Evolutionary conservation across 176 grass and related monocot species (phyloP).

Genomic region (Tuctoria greenei): DNA sequence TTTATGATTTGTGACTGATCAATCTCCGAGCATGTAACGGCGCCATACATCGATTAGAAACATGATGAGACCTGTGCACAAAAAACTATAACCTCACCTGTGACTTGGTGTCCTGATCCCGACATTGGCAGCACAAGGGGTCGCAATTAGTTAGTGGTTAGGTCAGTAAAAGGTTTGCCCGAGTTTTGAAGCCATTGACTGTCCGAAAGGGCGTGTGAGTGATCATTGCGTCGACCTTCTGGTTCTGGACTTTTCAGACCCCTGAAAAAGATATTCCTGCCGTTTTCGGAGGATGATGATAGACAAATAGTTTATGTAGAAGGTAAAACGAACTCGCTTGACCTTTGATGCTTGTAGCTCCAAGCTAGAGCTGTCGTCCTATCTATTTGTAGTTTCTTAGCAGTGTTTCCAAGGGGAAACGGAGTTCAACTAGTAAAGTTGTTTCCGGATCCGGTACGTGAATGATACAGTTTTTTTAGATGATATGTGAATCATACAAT

Average conservation of each 20-base stretch:
- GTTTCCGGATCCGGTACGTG: no score
- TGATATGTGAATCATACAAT: not conserved
- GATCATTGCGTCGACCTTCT: slow-evolving; percentile 15
- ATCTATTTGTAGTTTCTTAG: not conserved
- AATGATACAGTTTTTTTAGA: no score
- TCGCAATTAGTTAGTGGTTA: slow-evolving; percentile 36
- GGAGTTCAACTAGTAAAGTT: not conserved
- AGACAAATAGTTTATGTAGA: slow-evolving; percentile 8
- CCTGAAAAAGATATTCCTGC: not conserved
- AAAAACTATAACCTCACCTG: slow-evolving; percentile 4
- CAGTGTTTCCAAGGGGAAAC: not conserved
- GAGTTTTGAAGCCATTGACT: slow-evolving; percentile 49
- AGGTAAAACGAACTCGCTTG: slow-evolving; percentile 41
- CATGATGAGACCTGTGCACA: not conserved
- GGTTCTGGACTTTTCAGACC: slow-evolving; percentile 17
- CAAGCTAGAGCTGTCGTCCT: not conserved
- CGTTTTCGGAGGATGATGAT: slow-evolving; percentile 28
- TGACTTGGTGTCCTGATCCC: slow-evolving; percentile 33
- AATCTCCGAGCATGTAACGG: slow-evolving; percentile 14
- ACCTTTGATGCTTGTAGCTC: slow-evolving; percentile 20
- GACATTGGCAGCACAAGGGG: slow-evolving; percentile 12
- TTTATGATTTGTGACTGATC: not conserved
- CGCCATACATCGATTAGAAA: slow-evolving; percentile 28
- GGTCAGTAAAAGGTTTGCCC: slow-evolving; percentile 44
- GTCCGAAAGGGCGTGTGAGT: slow-evolving; percentile 19